Evolutionary conservation across 768 basidiomycete species (phyloP).

Genomic region (Glaciozyma antarctica): DNA sequence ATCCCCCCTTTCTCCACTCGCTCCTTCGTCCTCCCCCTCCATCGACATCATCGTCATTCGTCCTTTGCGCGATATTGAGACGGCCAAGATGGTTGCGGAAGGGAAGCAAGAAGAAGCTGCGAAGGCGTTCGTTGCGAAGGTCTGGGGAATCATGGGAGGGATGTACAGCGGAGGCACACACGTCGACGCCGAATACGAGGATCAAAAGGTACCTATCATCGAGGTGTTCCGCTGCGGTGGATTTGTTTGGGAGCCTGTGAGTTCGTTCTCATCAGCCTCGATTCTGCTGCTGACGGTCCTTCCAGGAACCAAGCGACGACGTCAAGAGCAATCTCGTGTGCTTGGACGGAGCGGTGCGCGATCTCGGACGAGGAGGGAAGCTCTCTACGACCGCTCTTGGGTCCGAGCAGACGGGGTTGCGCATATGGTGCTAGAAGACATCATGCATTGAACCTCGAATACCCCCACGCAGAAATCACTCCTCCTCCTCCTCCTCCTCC

Average conservation of each 20-base stretch:
- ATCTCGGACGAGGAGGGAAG: constrained; percentile 54
- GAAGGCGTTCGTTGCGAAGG: constrained; percentile 48
- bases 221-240: constrained; percentile 70
- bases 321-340: constrained; percentile 61
- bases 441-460: too few species aligned
- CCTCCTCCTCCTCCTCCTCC: too few species aligned
- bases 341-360: constrained; percentile 63
- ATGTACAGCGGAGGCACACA: constrained; percentile 75
- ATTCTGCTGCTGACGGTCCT: too few species aligned
- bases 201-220: constrained; percentile 50
- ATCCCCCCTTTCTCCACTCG: constrained; percentile 37
- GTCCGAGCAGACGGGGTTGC: background rate
- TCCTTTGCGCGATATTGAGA: constrained; percentile 48
- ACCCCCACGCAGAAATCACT: too few species aligned
- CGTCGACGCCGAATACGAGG: constrained; percentile 52
- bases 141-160: constrained; percentile 50
- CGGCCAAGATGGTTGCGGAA: background rate
- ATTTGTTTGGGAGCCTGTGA: constrained; percentile 80
- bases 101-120: constrained; percentile 46
- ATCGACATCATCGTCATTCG: constrained; percentile 71
- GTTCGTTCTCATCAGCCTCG: constrained; percentile 34
- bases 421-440: constrained; percentile 3
- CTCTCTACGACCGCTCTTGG: constrained; percentile 6
- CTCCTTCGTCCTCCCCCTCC: constrained; percentile 44
- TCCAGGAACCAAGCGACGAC: background rate